Conservation (phyloP, 192 early-diverging fungal genomes). For the Coemansia sp. region DNA sequence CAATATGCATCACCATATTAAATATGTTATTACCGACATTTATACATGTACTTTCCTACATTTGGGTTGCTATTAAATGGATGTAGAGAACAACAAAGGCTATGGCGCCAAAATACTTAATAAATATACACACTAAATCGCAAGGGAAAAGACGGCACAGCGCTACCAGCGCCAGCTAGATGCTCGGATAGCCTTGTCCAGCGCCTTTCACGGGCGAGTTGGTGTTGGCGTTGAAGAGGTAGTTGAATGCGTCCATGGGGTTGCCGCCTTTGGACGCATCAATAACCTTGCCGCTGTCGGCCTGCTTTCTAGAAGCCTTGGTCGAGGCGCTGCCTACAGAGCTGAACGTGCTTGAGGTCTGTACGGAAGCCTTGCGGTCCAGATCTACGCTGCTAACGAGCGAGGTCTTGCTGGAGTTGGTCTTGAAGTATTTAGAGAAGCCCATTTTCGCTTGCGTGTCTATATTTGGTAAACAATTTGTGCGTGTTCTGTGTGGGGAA, state of each 20-base stretch:
- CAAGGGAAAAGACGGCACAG: background rate
- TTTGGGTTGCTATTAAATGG: background rate
- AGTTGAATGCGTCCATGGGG: constrained; percentile 1
- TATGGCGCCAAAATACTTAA: background rate
- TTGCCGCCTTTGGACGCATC: background rate
- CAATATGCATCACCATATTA: background rate
- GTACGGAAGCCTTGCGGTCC: background rate
- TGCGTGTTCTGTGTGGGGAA: no score
- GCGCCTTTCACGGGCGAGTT: background rate
- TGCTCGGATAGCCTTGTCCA: background rate
- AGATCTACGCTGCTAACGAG: background rate
- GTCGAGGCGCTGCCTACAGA: background rate
- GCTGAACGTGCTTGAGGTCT: background rate
- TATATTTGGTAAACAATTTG: background rate
- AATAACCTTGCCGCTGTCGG: background rate
- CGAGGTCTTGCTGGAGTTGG: constrained; percentile 2
- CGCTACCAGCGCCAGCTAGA: background rate
- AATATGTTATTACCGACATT: background rate
- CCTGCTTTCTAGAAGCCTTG: background rate
- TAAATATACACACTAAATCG: background rate
- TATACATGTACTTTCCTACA: background rate
- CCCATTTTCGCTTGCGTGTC: background rate
- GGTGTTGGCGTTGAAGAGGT: constrained; percentile 3
- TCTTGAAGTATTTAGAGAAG: constrained; percentile 3
- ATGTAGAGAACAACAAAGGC: background rate